Conservation (phyloP, 106 monocot genomes). For the Dactylorhiza incarnata region DNA sequence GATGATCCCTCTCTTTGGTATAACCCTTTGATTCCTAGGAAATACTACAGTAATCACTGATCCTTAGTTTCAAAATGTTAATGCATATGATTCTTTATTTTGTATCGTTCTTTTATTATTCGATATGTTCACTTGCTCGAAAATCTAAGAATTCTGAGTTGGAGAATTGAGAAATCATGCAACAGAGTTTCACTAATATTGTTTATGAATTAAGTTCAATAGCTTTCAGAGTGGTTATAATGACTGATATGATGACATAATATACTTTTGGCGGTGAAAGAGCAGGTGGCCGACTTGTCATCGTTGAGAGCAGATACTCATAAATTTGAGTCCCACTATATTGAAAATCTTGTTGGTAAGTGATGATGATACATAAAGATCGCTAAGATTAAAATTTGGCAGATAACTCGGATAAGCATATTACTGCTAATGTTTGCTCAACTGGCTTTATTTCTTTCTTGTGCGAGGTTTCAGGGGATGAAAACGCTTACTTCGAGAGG, state of each 20-base stretch:
- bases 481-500: slow-evolving; percentile 44
- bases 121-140: no score
- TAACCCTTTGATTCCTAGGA: no score
- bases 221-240: background rate
- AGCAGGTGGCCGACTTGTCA: slow-evolving; percentile 79
- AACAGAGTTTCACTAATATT: no score
- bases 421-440: background rate
- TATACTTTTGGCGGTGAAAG: background rate
- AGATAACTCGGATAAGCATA: background rate
- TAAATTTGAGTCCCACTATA: slow-evolving; percentile 89
- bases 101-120: no score
- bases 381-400: background rate
- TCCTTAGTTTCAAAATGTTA: no score
- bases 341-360: slow-evolving; percentile 85
- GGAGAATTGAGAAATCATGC: no score
- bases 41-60: no score
- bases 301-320: slow-evolving; percentile 71
- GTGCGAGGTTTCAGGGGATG: slow-evolving; percentile 33
- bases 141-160: no score
- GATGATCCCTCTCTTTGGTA: no score
- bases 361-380: background rate
- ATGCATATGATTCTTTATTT: no score
- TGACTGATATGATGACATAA: background rate
- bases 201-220: no score
- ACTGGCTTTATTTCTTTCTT: slow-evolving; percentile 4